These are phyloP conservation scores for Gossypium davidsonii DNA, from an alignment of 441 rosid genomes.

Conservation along the genomic window DNA sequence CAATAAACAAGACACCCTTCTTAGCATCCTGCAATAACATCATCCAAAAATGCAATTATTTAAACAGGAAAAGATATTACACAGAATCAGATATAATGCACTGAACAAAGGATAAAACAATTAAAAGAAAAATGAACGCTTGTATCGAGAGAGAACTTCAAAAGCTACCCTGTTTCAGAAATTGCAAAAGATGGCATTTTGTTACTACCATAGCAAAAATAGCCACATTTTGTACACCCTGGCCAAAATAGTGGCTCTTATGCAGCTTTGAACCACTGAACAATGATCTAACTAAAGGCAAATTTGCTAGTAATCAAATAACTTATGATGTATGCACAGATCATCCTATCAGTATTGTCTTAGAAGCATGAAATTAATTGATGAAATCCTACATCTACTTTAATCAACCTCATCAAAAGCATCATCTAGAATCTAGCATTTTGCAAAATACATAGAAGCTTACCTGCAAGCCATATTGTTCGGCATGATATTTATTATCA, in stretches of 20 bases:
- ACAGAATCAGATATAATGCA: background rate
- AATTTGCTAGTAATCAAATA: background rate
- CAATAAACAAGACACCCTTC: constrained; percentile 47
- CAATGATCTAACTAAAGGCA: background rate
- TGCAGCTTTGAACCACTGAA: background rate
- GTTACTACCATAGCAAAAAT: background rate
- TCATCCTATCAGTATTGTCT: background rate
- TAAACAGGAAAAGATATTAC: background rate
- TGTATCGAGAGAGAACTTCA: background rate
- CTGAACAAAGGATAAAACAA: background rate
- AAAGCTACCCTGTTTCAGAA: background rate
- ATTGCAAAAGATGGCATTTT: background rate
- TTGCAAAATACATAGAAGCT: constrained; percentile 4
- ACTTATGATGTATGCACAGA: background rate
- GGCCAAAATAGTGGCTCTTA: background rate
- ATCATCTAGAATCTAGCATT: background rate
- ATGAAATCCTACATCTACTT: background rate
- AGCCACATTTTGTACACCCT: background rate
- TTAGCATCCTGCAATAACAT: constrained; percentile 40
- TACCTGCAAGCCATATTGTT: constrained; percentile 49
- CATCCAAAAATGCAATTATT: constrained; percentile 3
- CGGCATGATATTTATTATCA: constrained; percentile 52
- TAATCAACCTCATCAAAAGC: background rate
- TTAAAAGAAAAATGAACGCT: background rate
- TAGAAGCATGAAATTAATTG: background rate